Percentiles rank a stretch among this genome's conserved stretches.
Conservation (phyloP, 306 rosid species). For the Fragaria iinumae region DNA sequence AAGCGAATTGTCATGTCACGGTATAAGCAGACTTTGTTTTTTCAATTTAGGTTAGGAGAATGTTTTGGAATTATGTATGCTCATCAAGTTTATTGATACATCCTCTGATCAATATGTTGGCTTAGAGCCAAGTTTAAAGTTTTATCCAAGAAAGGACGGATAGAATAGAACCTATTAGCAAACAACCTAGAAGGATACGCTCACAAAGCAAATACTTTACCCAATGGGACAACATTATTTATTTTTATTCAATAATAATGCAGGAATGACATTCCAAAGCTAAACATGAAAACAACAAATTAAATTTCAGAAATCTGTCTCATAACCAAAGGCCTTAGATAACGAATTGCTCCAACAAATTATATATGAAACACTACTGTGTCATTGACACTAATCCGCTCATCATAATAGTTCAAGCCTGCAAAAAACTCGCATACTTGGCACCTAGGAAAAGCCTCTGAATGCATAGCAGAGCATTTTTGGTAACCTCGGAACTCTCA, state of each 20-base stretch:
- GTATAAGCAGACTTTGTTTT: no score
- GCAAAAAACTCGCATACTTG: conserved; percentile 95
- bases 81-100: no score
- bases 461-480: conserved; percentile 90
- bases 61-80: no score
- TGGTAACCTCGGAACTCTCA: conserved; percentile 90
- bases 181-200: neutral
- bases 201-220: neutral
- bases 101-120: no score
- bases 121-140: no score
- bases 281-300: neutral
- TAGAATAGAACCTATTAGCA: no score
- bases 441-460: conserved; percentile 97
- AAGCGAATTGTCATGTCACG: no score
- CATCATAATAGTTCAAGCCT: conserved; percentile 40
- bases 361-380: neutral
- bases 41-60: no score
- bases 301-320: neutral
- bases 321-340: conserved; percentile 12
- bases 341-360: conserved; percentile 9
- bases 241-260: conserved; percentile 4
- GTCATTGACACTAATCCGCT: neutral
- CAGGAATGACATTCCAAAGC: neutral
- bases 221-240: neutral
- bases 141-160: no score